These are phyloP conservation scores for Boechera divaricarpa DNA, from an alignment of 345 rosid species.

Conservation along the genomic window DNA sequence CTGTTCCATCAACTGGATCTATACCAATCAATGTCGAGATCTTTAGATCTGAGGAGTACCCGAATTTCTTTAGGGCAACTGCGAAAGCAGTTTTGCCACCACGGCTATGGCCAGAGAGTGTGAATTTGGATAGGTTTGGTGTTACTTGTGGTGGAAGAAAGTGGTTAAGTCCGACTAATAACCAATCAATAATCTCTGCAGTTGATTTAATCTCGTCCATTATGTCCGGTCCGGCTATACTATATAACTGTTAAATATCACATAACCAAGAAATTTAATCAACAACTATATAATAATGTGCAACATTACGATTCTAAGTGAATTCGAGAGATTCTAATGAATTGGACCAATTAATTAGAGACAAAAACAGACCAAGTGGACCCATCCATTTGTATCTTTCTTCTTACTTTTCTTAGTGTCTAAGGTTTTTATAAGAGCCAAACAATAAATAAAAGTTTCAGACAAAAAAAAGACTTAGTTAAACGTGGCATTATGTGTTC, in stretches of 20 bases:
- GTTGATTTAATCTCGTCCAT: slow-evolving; percentile 66
- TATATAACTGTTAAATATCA: slow-evolving; percentile 55
- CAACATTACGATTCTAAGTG: not conserved
- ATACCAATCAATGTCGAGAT: slow-evolving; percentile 74
- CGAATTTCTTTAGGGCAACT: slow-evolving; percentile 54
- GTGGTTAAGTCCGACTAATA: slow-evolving; percentile 50
- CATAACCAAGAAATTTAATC: not conserved
- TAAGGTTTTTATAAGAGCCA: slow-evolving; percentile 33
- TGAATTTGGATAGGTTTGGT: slow-evolving; percentile 66
- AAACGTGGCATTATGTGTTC: slow-evolving; percentile 39
- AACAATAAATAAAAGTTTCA: slow-evolving; percentile 12
- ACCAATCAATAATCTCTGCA: slow-evolving; percentile 65
- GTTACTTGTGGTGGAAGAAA: slow-evolving; percentile 60
- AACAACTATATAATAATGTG: not conserved
- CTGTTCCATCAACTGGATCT: slow-evolving; percentile 88
- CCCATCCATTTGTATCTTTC: slow-evolving; percentile 31
- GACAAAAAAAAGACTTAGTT: not conserved
- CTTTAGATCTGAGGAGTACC: slow-evolving; percentile 46
- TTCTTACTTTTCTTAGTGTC: slow-evolving; percentile 33
- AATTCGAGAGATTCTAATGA: not conserved
- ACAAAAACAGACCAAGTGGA: slow-evolving; percentile 38
- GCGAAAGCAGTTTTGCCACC: slow-evolving; percentile 92
- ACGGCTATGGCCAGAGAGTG: slow-evolving; percentile 83
- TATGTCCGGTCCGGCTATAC: slow-evolving; percentile 72
- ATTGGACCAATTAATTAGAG: not conserved